phyloP scores from a whole-genome alignment of 768 basidiomycete genomes.

The Pisolithus tinctorius region DNA sequence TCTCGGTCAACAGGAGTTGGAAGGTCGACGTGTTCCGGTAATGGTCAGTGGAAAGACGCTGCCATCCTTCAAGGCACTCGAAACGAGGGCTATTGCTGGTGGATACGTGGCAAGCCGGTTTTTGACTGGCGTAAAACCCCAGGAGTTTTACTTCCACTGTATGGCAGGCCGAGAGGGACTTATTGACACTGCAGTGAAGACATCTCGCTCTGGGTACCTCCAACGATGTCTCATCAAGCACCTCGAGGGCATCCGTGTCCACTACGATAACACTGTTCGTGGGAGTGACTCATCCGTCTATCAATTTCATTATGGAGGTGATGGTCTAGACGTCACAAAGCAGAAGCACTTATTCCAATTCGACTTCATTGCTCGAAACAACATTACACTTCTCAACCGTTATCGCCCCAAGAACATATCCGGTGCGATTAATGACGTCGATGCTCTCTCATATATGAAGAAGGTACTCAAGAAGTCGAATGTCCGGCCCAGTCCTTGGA shows the following conservation, averaged over 20 bases:
- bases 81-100: slow-evolving; percentile 96
- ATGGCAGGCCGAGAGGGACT: slow-evolving; percentile 99
- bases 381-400: slow-evolving; percentile 66
- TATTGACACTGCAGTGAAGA: slow-evolving; percentile 99
- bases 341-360: slow-evolving; percentile 94
- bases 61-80: slow-evolving; percentile 94
- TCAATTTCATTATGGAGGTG: slow-evolving; percentile 96
- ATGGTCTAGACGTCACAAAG: slow-evolving; percentile 93
- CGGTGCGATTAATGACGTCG: slow-evolving; percentile 55
- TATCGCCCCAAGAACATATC: slow-evolving; percentile 56
- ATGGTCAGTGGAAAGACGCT: slow-evolving; percentile 99
- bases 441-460: slow-evolving; percentile 80
- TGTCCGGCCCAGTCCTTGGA: slow-evolving; percentile 33
- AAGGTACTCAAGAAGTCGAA: slow-evolving; percentile 73
- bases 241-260: slow-evolving; percentile 91
- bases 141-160: slow-evolving; percentile 99
- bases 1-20: slow-evolving; percentile 95
- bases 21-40: slow-evolving; percentile 96
- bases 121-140: slow-evolving; percentile 95
- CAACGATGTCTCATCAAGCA: slow-evolving; percentile 99
- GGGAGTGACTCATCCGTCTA: slow-evolving; percentile 90
- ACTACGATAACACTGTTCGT: slow-evolving; percentile 97
- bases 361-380: slow-evolving; percentile 88
- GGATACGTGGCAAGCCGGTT: slow-evolving; percentile 98
- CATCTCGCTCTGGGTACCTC: slow-evolving; percentile 94